Conservation (phyloP, 78 protist genomes). For the Pelomyxa schiedti region DNA sequence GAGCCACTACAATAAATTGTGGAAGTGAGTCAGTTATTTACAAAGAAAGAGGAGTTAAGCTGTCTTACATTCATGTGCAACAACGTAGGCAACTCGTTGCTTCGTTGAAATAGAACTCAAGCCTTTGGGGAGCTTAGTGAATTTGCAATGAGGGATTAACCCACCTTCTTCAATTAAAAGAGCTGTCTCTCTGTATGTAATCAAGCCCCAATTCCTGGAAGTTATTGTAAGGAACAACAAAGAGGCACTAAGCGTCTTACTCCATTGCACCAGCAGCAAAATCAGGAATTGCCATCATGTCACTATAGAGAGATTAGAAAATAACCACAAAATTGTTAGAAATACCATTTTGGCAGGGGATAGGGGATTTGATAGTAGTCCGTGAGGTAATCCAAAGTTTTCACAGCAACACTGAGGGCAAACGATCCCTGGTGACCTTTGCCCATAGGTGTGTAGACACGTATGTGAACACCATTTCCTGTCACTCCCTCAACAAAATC, state of each 20-base stretch:
- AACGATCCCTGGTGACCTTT: constrained; percentile 26
- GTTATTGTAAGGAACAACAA: background rate
- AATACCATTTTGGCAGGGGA: constrained; percentile 79
- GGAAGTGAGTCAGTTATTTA: background rate
- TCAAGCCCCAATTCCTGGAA: constrained; percentile 70
- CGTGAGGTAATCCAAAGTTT: constrained; percentile 24
- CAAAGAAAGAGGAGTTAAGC: background rate
- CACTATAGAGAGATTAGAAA: too few relatives aligned
- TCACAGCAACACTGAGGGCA: constrained; percentile 65
- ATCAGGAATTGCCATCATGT: constrained; percentile 66
- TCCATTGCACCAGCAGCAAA: constrained; percentile 81
- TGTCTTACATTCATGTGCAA: constrained; percentile 57
- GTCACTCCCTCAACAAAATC: constrained; percentile 55
- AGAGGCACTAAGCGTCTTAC: background rate
- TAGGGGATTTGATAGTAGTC: constrained; percentile 61
- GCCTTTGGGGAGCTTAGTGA: too few relatives aligned
- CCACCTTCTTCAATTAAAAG: constrained; percentile 45
- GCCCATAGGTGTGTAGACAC: constrained; percentile 71
- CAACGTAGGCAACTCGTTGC: constrained; percentile 47
- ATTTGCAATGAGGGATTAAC: too few relatives aligned
- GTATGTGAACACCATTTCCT: constrained; percentile 34
- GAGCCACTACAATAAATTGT: constrained; percentile 38
- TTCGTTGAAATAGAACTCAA: constrained; percentile 19
- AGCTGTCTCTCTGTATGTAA: constrained; percentile 62
- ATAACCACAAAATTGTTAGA: too few relatives aligned